Evolutionary conservation across 2,329 filamentous ascomycete genomes (phyloP), one percentile per base, ranked within the genome.

Genomic region (Alternaria brassicae): DNA sequence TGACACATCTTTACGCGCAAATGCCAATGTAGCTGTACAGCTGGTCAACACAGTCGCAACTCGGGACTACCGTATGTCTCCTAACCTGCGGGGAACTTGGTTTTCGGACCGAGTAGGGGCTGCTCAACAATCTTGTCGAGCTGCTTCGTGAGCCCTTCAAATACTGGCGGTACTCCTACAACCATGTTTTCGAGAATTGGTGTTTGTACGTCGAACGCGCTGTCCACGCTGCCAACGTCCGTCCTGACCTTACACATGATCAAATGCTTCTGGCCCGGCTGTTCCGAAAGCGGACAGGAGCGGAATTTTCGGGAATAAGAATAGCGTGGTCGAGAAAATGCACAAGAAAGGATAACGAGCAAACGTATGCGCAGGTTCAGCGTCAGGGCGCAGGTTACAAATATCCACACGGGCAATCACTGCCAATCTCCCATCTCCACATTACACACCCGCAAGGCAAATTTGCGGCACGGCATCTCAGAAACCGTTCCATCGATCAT

Each of bases 161-260:
- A 77, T 4, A 77, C 75, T 23, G 75, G 75, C 23, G 73, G 75
- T 27, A 76, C 72, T 58, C 72, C 72, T n/a, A 72, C 62, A 21
- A 74, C 72, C 74, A 78, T 76, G 23, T 76, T 75, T 61, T 77
- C 75, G 21, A 75, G 58, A 32, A 77, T 56, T 13, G 74, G 73
- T 58, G 75, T 76, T 47, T 71, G 70, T 30, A 70, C 65, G 41
- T 74, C 72, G 48, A 71, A 55, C 10, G 65, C 50, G 49, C 62
- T 58, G 54, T 72, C 65, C 40, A 17, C 34, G 34, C 63, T 53
- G 58, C 53, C 28, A 15, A 42, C 25, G 13, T 47, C 30, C 17
- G 37, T 59, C 44, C 61, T 63, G 21, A 65, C 59, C 66, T 68
- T 67, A 56, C 40, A 48, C 56, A 67, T 63, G 64, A 66, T 61